Percentiles rank a stretch among this genome's conserved stretches.
Evolutionary conservation across 2,329 filamentous ascomycete species (phyloP).

Genomic region (Hymenoscyphus infarciens): DNA sequence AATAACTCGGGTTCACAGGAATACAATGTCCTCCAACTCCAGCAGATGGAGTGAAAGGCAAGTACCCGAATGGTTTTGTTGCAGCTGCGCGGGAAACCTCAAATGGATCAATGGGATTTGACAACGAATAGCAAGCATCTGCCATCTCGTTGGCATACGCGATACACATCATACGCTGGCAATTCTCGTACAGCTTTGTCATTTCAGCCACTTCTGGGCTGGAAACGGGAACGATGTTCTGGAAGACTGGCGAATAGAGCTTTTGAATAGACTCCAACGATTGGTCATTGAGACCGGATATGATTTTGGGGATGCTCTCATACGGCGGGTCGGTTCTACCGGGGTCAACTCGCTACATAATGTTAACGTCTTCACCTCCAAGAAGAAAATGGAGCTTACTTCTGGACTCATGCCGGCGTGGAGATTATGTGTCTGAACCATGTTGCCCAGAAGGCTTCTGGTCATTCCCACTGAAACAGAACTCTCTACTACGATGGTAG

Average conservation of each 20-base stretch:
- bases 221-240: slow-evolving; percentile 46
- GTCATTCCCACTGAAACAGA: slow-evolving; percentile 55
- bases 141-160: slow-evolving; percentile 56
- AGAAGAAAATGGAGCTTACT: not conserved
- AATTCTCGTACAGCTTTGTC: slow-evolving; percentile 57
- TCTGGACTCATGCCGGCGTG: slow-evolving; percentile 49
- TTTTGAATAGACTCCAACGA: slow-evolving; percentile 43
- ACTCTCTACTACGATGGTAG: slow-evolving; percentile 41
- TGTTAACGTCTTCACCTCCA: not conserved
- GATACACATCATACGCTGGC: slow-evolving; percentile 52
- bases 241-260: slow-evolving; percentile 47
- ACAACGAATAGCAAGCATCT: slow-evolving; percentile 42
- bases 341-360: slow-evolving; percentile 46
- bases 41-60: slow-evolving; percentile 44
- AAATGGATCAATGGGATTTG: slow-evolving; percentile 46
- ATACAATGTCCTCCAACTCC: slow-evolving; percentile 56
- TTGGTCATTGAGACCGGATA: slow-evolving; percentile 49
- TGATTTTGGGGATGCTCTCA: slow-evolving; percentile 48
- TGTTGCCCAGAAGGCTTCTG: slow-evolving; percentile 44
- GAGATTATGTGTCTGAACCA: slow-evolving; percentile 42
- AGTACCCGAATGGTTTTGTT: slow-evolving; percentile 52
- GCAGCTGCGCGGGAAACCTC: slow-evolving; percentile 48
- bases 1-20: slow-evolving; percentile 52
- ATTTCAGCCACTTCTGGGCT: slow-evolving; percentile 54
- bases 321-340: slow-evolving; percentile 42